Evolutionary conservation across 371 early-diverging fungal genomes (phyloP).

Genomic region (Neoconidiobolus thromboides): DNA sequence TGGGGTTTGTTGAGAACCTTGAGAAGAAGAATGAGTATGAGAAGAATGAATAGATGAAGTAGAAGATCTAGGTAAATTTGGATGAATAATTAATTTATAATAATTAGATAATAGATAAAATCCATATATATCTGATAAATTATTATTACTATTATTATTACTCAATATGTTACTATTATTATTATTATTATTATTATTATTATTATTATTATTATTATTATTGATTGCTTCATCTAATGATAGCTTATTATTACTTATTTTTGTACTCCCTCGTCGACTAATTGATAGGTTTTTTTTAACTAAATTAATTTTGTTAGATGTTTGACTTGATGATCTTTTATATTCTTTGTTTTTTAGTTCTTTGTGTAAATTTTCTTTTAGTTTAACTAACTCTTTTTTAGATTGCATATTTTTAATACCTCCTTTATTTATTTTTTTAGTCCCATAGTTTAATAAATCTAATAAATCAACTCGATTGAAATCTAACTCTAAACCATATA

Average conservation of each 20-base stretch:
- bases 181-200: too few relatives aligned
- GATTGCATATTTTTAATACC: background rate
- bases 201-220: too few relatives aligned
- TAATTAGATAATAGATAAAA: conserved; percentile 5
- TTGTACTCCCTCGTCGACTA: too few relatives aligned
- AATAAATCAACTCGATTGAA: background rate
- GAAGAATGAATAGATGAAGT: background rate
- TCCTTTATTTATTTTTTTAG: background rate
- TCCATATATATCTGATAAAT: background rate
- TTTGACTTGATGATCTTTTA: background rate
- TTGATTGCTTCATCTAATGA: too few relatives aligned
- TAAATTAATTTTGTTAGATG: too few relatives aligned
- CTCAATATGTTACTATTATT: too few relatives aligned
- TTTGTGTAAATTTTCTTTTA: background rate
- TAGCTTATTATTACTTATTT: too few relatives aligned
- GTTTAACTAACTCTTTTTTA: background rate
- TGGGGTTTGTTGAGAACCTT: background rate
- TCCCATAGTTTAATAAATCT: background rate
- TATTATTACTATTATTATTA: background rate
- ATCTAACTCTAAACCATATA: background rate
- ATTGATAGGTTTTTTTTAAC: too few relatives aligned
- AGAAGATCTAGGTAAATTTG: conserved; percentile 1
- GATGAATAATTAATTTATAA: background rate
- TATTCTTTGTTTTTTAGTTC: background rate
- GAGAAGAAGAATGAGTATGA: background rate